Evolutionary conservation across 331 rosid species (phyloP).

Genomic region (Malus hybrid): DNA sequence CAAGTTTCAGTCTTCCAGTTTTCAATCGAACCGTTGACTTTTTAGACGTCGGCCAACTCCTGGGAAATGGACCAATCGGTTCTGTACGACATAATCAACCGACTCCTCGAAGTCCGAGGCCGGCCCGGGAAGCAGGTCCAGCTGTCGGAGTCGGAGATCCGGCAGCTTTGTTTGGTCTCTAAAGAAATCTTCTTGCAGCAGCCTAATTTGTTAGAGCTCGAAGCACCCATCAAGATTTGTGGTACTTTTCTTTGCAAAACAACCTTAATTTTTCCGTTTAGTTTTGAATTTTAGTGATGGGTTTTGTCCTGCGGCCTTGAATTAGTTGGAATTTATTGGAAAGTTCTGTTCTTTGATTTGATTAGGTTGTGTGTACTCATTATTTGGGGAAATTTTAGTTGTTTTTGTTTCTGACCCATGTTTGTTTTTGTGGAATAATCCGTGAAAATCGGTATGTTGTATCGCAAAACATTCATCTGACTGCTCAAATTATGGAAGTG

Average conservation of each 20-base stretch:
- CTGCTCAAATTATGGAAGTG: neutral
- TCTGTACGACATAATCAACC: conserved; percentile 77
- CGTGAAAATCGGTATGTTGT: neutral
- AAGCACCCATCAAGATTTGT: conserved; percentile 93
- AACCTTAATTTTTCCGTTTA: neutral
- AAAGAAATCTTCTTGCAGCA: conserved; percentile 76
- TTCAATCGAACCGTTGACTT: conserved; percentile 42
- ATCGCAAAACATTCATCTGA: neutral
- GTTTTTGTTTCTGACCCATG: neutral
- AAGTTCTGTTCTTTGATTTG: neutral
- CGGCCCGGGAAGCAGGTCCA: conserved; percentile 94
- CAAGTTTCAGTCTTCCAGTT: conserved; percentile 11
- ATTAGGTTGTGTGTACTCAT: neutral
- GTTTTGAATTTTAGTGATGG: neutral
- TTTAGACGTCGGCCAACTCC: neutral
- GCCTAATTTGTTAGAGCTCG: conserved; percentile 76
- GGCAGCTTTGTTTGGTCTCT: conserved; percentile 67
- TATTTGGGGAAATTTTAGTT: neutral
- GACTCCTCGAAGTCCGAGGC: conserved; percentile 75
- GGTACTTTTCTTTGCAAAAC: conserved; percentile 32
- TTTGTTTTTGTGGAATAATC: neutral
- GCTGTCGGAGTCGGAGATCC: conserved; percentile 89
- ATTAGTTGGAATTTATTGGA: neutral
- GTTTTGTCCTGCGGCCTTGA: neutral
- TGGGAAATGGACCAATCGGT: conserved; percentile 60